Evolutionary conservation across 2,329 filamentous ascomycete species (phyloP).

Genomic region (Botrytis hyacinthi): DNA sequence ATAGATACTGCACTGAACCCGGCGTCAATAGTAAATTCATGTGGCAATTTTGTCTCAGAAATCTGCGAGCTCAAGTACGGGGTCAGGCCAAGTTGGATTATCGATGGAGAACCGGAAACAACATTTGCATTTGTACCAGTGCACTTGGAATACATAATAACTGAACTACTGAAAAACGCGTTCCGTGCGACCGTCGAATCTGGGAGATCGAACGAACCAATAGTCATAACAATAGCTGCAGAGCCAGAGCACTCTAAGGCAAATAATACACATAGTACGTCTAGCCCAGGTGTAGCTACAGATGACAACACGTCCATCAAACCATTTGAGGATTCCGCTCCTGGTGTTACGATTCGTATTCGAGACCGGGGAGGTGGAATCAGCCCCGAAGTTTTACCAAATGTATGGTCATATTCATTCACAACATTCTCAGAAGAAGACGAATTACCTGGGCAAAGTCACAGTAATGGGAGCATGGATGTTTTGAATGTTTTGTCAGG

Average conservation of each 20-base stretch:
- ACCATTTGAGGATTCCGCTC: conserved; percentile 62
- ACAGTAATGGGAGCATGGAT: conserved; percentile 52
- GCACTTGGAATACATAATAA: conserved; percentile 96
- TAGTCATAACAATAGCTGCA: conserved; percentile 89
- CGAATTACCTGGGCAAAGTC: conserved; percentile 44
- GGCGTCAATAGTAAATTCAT: conserved; percentile 75
- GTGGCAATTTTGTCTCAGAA: conserved; percentile 87
- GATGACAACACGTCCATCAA: conserved; percentile 44
- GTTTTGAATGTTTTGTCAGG: conserved; percentile 74
- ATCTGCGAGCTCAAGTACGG: conserved; percentile 97
- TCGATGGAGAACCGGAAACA: conserved; percentile 84
- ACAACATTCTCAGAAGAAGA: conserved; percentile 79
- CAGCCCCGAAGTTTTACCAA: conserved; percentile 73
- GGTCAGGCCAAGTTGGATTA: conserved; percentile 72
- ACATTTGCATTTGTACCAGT: conserved; percentile 92
- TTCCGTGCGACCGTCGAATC: conserved; percentile 91
- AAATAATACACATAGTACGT: neutral
- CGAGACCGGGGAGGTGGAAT: conserved; percentile 95
- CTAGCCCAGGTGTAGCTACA: neutral
- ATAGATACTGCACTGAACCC: conserved; percentile 90
- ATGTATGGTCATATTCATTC: conserved; percentile 97
- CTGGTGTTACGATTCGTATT: conserved; percentile 92
- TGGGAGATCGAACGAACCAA: conserved; percentile 72
- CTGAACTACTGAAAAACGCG: conserved; percentile 93
- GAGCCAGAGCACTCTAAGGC: conserved; percentile 41